These are phyloP conservation scores for Dicorynia guianensis DNA, from an alignment of 306 rosid species.

Conservation along the genomic window DNA sequence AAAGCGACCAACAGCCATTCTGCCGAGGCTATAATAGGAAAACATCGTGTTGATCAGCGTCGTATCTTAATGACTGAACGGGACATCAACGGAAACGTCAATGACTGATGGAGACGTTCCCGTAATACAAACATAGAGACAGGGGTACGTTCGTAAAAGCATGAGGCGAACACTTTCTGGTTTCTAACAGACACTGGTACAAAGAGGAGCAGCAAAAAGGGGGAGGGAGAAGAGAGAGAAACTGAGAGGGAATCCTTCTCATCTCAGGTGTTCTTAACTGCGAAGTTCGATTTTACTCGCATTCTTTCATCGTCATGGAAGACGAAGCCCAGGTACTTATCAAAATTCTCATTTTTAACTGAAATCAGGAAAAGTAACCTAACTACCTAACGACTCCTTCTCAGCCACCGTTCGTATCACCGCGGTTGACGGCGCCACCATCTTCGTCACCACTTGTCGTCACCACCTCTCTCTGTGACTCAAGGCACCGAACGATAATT, in stretches of 20 bases:
- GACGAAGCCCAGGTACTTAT: constrained; percentile 55
- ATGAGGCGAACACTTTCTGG: background rate
- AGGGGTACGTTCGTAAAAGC: constrained; percentile 45
- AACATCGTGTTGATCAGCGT: background rate
- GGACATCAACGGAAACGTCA: constrained; percentile 4
- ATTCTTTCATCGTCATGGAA: constrained; percentile 41
- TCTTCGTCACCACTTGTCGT: constrained; percentile 13
- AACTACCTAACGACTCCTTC: constrained; percentile 21
- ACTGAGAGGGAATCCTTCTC: constrained; percentile 23
- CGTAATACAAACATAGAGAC: background rate
- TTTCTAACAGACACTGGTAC: constrained; percentile 33
- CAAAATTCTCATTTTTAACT: background rate
- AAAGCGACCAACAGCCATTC: no score
- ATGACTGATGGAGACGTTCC: constrained; percentile 14
- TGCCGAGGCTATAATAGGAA: background rate
- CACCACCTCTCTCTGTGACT: background rate
- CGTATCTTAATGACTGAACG: background rate
- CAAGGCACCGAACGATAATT: background rate
- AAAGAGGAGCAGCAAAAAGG: background rate
- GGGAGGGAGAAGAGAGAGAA: background rate
- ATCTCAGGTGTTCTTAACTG: constrained; percentile 6
- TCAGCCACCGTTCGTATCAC: background rate
- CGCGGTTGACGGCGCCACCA: background rate
- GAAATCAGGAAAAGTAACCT: background rate
- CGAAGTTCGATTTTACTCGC: background rate